Base-by-base conservation (phyloP, 83 land plant genomes). In the Thuja plicata region DNA sequence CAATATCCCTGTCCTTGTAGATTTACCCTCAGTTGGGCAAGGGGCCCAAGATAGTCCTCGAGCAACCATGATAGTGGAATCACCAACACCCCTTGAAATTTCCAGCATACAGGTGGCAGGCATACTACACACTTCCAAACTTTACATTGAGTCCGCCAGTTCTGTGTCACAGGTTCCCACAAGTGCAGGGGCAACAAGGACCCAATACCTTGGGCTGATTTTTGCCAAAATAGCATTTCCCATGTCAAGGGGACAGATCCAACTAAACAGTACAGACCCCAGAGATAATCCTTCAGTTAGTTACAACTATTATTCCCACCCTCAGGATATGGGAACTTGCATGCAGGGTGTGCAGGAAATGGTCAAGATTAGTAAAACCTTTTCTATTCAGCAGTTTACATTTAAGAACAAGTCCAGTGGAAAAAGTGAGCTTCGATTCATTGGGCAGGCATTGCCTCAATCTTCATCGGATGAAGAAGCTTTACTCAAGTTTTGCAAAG, bases 11-110 rank as follows among this genome's bases (percentile, higher is more conserved):
- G 57, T 88, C 1, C 21, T 92, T 37, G 2, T 90, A 27, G 76
- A 90, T 41, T 71, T 86, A 27, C 90, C 89, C 32, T 54, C 48
- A 7, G 92, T 93, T 0, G 94, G 94, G 21, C 32, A 87, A 34
- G 85, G 87, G 1, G 89, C 92, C 90, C 92, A 91, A 24, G 94
- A 93, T 87, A 93, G 91, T 78, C 94, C 94, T 1, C 89, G 85
- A 24, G 89, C 91, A 82, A 37, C 86, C 48, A 32, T 93, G 8
- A 86, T 87, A 86, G 60, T 93, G 35, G 62, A 86, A 15, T 90
- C 94, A 17, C 92, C 90, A 2, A 66, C 30, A 32, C 94, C 94
- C 5, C 85, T 90, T 15, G 94, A 92, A 55, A 57, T 40, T 7
- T 79, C 92, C 0, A 79, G 88, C 45, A 92, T 93, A 4, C 87